Percentiles rank a stretch among this genome's conserved stretches.
phyloP scores from a whole-genome alignment of 441 rosid species.

The Capsella rubella region DNA sequence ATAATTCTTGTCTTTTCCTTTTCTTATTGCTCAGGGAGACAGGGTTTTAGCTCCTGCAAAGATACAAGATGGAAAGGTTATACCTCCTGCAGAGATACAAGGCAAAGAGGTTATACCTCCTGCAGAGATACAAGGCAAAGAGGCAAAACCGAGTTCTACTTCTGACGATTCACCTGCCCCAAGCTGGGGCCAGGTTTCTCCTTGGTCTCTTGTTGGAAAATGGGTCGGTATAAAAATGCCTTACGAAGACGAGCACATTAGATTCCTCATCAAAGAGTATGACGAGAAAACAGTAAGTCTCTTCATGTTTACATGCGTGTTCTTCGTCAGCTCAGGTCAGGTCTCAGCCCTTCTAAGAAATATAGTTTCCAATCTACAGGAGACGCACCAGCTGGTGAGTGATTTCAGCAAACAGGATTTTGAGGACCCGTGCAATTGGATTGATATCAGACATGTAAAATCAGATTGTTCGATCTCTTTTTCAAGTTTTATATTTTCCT shows the following conservation, averaged over 20 bases:
- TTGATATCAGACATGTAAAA: conserved; percentile 43
- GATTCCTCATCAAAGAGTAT: conserved; percentile 20
- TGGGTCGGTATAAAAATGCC: conserved; percentile 3
- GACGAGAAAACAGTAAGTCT: conserved; percentile 26
- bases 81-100: conserved; percentile 22
- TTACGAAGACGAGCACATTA: neutral
- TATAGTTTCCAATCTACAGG: conserved; percentile 31
- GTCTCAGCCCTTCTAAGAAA: conserved; percentile 30
- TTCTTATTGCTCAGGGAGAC: conserved; percentile 35
- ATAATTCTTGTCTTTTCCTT: neutral
- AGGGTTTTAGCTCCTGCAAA: neutral
- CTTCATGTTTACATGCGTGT: conserved; percentile 18
- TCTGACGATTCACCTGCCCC: conserved; percentile 7
- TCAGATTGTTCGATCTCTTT: conserved; percentile 18
- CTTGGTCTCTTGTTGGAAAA: conserved; percentile 32
- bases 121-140: conserved; percentile 12
- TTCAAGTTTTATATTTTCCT: conserved; percentile 2
- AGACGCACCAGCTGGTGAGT: conserved; percentile 23
- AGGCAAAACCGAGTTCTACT: conserved; percentile 17
- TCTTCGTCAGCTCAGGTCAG: conserved; percentile 32
- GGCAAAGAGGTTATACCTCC: neutral
- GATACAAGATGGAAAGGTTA: conserved; percentile 16
- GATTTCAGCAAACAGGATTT: neutral
- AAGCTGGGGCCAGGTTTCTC: conserved; percentile 39
- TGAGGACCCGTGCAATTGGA: conserved; percentile 35